These are phyloP conservation scores for Diutina siamensis DNA, from an alignment of 1,139 yeast species.

Conservation along the genomic window DNA sequence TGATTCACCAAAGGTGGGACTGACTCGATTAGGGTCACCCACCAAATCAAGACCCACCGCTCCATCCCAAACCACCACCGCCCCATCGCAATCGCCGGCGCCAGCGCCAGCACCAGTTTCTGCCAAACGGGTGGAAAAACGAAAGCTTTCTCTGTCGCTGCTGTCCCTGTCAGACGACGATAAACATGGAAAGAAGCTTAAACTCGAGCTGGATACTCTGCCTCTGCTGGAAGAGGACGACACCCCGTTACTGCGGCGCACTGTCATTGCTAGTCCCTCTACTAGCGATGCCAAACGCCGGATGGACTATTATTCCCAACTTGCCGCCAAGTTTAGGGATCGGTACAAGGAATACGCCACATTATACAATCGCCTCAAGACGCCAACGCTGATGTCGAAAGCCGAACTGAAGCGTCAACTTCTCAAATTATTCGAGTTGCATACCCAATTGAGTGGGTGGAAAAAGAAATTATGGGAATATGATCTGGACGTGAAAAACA, in stretches of 20 bases:
- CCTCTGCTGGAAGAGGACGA: conserved; percentile 9
- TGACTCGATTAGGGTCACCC: background rate
- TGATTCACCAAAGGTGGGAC: background rate
- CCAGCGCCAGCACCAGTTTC: background rate
- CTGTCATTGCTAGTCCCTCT: conserved; percentile 8
- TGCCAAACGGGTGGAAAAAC: background rate
- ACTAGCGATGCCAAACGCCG: conserved; percentile 12
- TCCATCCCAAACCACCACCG: background rate
- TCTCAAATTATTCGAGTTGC: conserved; percentile 23
- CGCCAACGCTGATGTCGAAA: conserved; percentile 7
- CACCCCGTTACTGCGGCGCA: conserved; percentile 7
- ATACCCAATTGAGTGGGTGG: conserved; percentile 24
- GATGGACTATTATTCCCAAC: conserved; percentile 14
- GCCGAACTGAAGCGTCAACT: conserved; percentile 15
- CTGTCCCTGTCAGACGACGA: conserved; percentile 3
- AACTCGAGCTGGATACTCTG: conserved; percentile 4
- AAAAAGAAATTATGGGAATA: conserved; percentile 25
- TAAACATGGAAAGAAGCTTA: background rate
- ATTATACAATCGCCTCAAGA: conserved; percentile 15
- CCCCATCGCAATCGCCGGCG: background rate
- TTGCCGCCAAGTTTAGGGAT: conserved; percentile 25
- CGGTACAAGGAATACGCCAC: conserved; percentile 29
- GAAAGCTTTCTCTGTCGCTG: conserved; percentile 4
- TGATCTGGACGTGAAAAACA: conserved; percentile 20
- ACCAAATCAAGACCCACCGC: background rate